phyloP scores from a whole-genome alignment of 1,284 basidiomycete genomes.

The Baeospora myosura region DNA sequence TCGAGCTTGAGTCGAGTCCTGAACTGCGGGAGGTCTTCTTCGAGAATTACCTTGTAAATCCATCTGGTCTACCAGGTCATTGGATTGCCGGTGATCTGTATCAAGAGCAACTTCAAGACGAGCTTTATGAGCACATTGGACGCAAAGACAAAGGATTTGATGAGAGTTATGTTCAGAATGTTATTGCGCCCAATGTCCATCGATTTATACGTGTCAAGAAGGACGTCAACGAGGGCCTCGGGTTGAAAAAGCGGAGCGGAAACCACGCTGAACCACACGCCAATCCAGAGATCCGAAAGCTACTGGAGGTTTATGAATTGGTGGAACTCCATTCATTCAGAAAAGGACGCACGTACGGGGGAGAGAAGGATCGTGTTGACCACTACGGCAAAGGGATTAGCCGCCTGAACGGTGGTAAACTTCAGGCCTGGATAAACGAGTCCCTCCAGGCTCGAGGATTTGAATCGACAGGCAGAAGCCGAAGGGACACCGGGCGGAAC shows the following conservation, averaged over 20 bases:
- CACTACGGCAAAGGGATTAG: background rate
- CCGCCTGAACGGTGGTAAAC: background rate
- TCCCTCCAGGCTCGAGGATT: background rate
- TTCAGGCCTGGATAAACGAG: background rate
- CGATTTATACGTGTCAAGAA: conserved; percentile 10
- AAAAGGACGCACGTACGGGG: background rate
- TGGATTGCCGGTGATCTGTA: conserved; percentile 9
- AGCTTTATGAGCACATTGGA: conserved; percentile 11
- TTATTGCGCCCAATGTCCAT: conserved; percentile 9
- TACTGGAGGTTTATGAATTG: conserved; percentile 8
- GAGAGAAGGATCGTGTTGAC: background rate
- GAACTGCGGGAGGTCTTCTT: conserved; percentile 7
- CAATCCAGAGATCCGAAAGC: conserved; percentile 10
- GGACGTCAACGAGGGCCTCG: conserved; percentile 1
- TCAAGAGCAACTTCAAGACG: conserved; percentile 11
- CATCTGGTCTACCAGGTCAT: background rate
- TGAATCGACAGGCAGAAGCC: too few species aligned
- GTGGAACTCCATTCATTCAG: conserved; percentile 7
- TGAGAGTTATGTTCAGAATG: conserved; percentile 11
- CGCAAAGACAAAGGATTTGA: conserved; percentile 8
- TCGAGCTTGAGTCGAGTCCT: conserved; percentile 17
- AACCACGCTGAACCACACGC: conserved; percentile 11
- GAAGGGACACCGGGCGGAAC: too few species aligned
- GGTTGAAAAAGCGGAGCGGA: conserved; percentile 4
- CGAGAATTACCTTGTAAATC: background rate